phyloP scores from a whole-genome alignment of 2,329 filamentous ascomycete species.

The Fusarium armeniacum region DNA sequence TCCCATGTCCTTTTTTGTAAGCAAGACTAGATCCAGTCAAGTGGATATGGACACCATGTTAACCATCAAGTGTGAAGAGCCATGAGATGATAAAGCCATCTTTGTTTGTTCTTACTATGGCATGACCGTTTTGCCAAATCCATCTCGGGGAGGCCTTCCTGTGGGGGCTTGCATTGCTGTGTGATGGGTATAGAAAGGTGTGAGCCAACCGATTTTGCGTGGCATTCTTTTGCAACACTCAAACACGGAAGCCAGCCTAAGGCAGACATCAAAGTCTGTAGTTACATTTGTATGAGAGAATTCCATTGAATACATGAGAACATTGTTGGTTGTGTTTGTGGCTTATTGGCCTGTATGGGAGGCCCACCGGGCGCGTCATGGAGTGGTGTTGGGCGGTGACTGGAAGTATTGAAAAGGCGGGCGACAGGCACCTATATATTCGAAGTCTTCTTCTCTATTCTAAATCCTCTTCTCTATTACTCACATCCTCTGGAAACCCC shows the following conservation, averaged over 20 bases:
- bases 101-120: no score
- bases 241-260: neutral
- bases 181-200: neutral
- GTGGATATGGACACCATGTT: no score
- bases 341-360: neutral
- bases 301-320: no score
- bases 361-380: neutral
- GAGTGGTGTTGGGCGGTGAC: neutral
- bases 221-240: neutral
- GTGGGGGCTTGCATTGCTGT: neutral
- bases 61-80: no score
- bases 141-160: no score
- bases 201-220: neutral
- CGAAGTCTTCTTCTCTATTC: neutral
- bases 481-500: neutral
- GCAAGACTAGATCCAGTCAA: neutral
- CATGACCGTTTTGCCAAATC: no score
- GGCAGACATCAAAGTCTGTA: neutral
- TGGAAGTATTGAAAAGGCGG: neutral
- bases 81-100: no score
- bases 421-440: neutral
- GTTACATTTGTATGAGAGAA: neutral
- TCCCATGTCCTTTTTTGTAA: neutral
- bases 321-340: neutral
- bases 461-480: neutral